Base-by-base conservation (phyloP, 2,329 filamentous ascomycete genomes). In the Fusarium chlamydosporum region DNA sequence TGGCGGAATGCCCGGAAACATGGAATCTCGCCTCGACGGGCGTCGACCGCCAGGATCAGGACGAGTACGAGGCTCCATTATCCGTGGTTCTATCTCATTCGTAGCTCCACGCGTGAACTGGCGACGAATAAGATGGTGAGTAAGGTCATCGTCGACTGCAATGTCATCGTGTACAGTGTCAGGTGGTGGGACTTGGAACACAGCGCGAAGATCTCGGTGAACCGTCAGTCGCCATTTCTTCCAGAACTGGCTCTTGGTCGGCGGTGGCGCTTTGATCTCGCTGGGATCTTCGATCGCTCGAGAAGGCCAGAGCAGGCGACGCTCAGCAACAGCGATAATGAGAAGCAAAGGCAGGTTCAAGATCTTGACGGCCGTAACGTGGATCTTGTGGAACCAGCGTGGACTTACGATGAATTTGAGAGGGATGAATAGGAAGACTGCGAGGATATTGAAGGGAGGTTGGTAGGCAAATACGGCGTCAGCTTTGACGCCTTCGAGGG, bases 301-400 rank as follows among this genome's bases (percentile, higher is more conserved):
- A 16, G 67, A 73, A 45, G 75, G 79, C 91, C 91, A 93, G 16
- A 94, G 84, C 11, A 88, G 82, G 7, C 86, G 85, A 51, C 93
- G 88, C 78, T 96, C 93, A 65, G 89, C 85, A 20, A 89, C 79
- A 18, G 89, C 88, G 63, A 96, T 91, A 62, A 91, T 72, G 6
- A 95, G 83, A 3, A 96, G 83, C 7, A 94, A 82, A 0, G 93
- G 93, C 4, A 92, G 83, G 77, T 96, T 96, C 73, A 94, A 85
- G 10, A 89, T 80, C 37, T 92, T 89, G 23, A 96, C 90, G 11
- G 88, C 87, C 60, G 89, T 88, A 59, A 96, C 92, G 76, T 96
- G 94, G 74, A 95, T 91, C 79, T 95, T 96, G 82, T 96, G 93
- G 76, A 96, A 96, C 92, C 92, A 95, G 43, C 93, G 89, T 0